A percentile compares a stretch with the other conserved stretches of the same genome.
Evolutionary conservation across 108 stramenopile species (phyloP).

Genomic region (Discostella pseudostelligera): DNA sequence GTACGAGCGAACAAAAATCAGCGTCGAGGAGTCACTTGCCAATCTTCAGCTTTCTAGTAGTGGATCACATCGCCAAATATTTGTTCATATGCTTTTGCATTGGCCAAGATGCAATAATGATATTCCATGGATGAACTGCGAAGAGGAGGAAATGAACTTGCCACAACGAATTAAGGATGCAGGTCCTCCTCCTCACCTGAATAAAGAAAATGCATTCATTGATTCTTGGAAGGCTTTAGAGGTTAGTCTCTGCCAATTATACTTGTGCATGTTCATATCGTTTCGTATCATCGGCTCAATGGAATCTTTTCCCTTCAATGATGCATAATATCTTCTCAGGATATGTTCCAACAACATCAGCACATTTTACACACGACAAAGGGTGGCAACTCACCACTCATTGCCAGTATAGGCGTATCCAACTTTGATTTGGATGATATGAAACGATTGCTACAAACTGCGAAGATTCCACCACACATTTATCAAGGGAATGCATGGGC

Average conservation of each 20-base stretch:
- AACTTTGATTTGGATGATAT: slow-evolving; percentile 81
- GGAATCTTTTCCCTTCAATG: neutral
- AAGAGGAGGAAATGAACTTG: slow-evolving; percentile 61
- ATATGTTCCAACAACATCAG: neutral
- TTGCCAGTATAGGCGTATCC: slow-evolving; percentile 82
- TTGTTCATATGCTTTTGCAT: slow-evolving; percentile 77
- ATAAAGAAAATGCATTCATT: slow-evolving; percentile 76
- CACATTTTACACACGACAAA: slow-evolving; percentile 1
- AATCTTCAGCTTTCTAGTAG: slow-evolving; percentile 27
- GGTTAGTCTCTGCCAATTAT: slow-evolving; percentile 37
- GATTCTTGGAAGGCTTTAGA: slow-evolving; percentile 82
- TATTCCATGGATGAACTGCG: slow-evolving; percentile 86
- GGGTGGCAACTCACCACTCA: slow-evolving; percentile 11
- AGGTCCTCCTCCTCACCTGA: slow-evolving; percentile 72
- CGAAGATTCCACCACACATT: slow-evolving; percentile 59
- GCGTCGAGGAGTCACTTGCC: slow-evolving; percentile 58
- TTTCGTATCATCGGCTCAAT: neutral
- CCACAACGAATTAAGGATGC: slow-evolving; percentile 56
- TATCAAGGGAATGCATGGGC: slow-evolving; percentile 76
- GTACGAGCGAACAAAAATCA: slow-evolving; percentile 75
- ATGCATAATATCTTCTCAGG: neutral
- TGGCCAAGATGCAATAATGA: slow-evolving; percentile 82
- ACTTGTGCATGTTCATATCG: slow-evolving; percentile 13
- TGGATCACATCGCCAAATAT: slow-evolving; percentile 28
- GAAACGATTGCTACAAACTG: slow-evolving; percentile 43